Conservation (phyloP, 2,329 filamentous ascomycete species). For the Hymenotorrendiella dingleyae region DNA sequence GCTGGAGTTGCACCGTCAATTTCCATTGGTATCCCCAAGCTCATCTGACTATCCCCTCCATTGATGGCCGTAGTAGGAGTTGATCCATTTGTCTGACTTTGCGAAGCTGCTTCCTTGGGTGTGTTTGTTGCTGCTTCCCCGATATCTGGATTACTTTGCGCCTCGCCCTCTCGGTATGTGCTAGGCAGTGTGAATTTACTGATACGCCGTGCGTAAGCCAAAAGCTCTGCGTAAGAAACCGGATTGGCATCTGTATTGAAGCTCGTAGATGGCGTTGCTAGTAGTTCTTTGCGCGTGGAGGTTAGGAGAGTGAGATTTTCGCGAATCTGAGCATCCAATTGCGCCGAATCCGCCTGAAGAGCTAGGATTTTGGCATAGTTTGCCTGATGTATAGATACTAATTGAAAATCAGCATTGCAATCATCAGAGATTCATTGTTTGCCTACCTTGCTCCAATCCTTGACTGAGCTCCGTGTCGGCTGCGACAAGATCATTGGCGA, state of each 20-base stretch:
- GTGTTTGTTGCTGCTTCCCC: slow-evolving; percentile 16
- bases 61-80: slow-evolving; percentile 21
- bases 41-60: slow-evolving; percentile 15
- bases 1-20: slow-evolving; percentile 21
- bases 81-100: slow-evolving; percentile 26
- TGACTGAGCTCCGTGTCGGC: slow-evolving; percentile 64
- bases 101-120: slow-evolving; percentile 16
- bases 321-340: slow-evolving; percentile 67
- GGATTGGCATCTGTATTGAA: slow-evolving; percentile 46
- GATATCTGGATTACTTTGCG: slow-evolving; percentile 6
- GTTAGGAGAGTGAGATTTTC: slow-evolving; percentile 65
- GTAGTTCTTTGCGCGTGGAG: slow-evolving; percentile 66
- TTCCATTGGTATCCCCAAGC: slow-evolving; percentile 14
- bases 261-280: slow-evolving; percentile 52
- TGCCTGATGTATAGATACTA: slow-evolving; percentile 68
- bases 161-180: slow-evolving; percentile 21
- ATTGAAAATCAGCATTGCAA: no score
- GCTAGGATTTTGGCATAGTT: slow-evolving; percentile 64
- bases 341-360: slow-evolving; percentile 59
- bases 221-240: slow-evolving; percentile 66
- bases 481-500: slow-evolving; percentile 62
- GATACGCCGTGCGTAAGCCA: slow-evolving; percentile 73
- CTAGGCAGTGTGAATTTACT: slow-evolving; percentile 69
- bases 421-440: no score
- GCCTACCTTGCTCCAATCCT: slow-evolving; percentile 59